Base-by-base conservation (phyloP, 257 asterid genomes). In the Solanum phureja region DNA sequence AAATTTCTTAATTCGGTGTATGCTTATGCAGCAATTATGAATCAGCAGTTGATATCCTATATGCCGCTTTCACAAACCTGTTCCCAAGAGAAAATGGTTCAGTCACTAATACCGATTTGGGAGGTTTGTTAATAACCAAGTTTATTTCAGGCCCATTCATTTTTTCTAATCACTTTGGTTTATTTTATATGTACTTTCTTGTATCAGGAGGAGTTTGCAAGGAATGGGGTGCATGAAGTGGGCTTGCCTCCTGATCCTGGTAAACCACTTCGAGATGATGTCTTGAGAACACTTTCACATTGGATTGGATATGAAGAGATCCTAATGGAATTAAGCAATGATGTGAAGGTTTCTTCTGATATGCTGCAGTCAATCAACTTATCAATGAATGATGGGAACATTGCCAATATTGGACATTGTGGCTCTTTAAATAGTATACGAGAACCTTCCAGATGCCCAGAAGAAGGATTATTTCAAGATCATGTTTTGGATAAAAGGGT, bases 41-140 rank as follows among this genome's bases (percentile, higher is more conserved):
- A 97, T 91, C 99, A 93, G 92, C 93, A 93, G 88, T 88, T 88
- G 86, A 88, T 91, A 86, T 92, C 96, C 11, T 93, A 88, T 83
- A 90, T 93, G 38, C 90, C 95, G 87, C 97, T 94, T 89, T 95
- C 99, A 14, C 98, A 95, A 92, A 87, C 92, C 88, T 81, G 84
- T 90, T 90, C 98, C 75, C 93, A 93, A 71, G 90, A 90, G 93
- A 95, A 92, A 94, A 93, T 93, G 98, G 98, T 97, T 88, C 99
- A 94, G 92, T 97, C 99, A 75, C 92, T 97, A 35, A 90, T 97
- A 87, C 99, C 98, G 44, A 97, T 97, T 83, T 97, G 99, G 99
- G 98, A 95, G 98, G 99, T 95, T 90, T 87, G 94, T 86, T 87
- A 90, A 87, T 84, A 73, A 72, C 86, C 86, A 37, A 62, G 86